A percentile compares a stretch with the other conserved stretches of the same genome.
These are phyloP conservation scores for Morella rubra DNA, from an alignment of 306 rosid species.

Conservation along the genomic window DNA sequence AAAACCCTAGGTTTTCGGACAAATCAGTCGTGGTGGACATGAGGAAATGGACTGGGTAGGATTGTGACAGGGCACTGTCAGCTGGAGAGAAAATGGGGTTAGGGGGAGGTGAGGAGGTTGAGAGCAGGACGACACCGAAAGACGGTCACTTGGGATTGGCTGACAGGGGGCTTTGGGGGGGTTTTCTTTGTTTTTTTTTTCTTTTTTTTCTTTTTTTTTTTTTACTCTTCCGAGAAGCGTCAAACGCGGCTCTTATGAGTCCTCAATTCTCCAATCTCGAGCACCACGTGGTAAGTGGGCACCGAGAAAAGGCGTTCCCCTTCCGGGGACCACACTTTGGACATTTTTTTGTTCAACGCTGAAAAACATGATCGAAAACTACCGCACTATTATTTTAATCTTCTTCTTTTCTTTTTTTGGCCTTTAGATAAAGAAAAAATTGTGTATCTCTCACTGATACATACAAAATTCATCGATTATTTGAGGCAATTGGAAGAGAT, in stretches of 20 bases:
- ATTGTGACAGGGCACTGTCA: slow-evolving; percentile 44
- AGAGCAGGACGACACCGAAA: slow-evolving; percentile 6
- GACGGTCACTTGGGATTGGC: slow-evolving; percentile 45
- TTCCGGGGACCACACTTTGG: slow-evolving; percentile 52
- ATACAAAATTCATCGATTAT: too few species aligned
- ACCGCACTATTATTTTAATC: too few species aligned
- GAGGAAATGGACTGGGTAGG: slow-evolving; percentile 43
- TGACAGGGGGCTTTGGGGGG: not conserved
- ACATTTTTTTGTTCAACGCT: slow-evolving; percentile 38
- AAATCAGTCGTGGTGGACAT: slow-evolving; percentile 42
- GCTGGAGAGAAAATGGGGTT: not conserved
- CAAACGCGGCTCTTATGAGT: slow-evolving; percentile 48
- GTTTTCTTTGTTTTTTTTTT: not conserved
- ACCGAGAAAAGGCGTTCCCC: slow-evolving; percentile 30
- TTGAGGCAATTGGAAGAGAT: too few species aligned
- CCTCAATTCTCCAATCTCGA: slow-evolving; percentile 41
- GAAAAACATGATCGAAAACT: slow-evolving; percentile 33
- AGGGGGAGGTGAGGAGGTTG: not conserved
- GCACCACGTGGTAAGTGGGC: slow-evolving; percentile 82
- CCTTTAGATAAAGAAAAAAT: not conserved
- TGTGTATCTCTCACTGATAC: too few species aligned
- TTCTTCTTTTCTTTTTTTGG: too few species aligned
- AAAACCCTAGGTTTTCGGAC: slow-evolving; percentile 52
- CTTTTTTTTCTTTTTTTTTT: not conserved
- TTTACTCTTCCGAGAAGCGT: slow-evolving; percentile 18